Conservation (phyloP, 2,329 filamentous ascomycete genomes). For the Botrytis medusae region DNA sequence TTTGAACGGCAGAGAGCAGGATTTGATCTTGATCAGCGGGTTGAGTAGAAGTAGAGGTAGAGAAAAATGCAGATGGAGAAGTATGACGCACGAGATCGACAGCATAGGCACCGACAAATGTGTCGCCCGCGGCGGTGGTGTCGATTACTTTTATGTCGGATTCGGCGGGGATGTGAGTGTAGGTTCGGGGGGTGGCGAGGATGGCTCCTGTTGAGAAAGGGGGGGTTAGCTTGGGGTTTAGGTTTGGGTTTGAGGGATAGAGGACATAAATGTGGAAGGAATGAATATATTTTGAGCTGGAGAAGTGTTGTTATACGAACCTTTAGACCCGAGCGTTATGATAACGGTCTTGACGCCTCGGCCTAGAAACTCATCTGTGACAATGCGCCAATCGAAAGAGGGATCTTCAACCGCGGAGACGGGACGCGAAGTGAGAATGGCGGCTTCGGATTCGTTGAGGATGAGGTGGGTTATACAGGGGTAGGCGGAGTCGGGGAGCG, state of each 20-base stretch:
- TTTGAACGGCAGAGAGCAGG: conserved; percentile 49
- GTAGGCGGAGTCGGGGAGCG: conserved; percentile 66
- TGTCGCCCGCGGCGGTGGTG: conserved; percentile 92
- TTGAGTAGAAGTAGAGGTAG: too few species aligned
- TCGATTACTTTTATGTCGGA: conserved; percentile 76
- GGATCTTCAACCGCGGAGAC: conserved; percentile 47
- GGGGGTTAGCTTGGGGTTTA: background rate
- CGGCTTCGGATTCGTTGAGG: conserved; percentile 88
- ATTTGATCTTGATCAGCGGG: background rate
- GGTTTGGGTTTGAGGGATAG: background rate
- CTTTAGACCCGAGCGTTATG: conserved; percentile 79
- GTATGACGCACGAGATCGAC: conserved; percentile 61
- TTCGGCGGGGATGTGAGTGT: conserved; percentile 60
- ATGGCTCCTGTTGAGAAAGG: conserved; percentile 53
- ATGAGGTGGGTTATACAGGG: conserved; percentile 72
- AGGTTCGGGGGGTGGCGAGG: conserved; percentile 50
- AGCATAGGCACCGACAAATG: conserved; percentile 87
- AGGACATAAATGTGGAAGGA: too few species aligned
- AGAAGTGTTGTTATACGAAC: conserved; percentile 40
- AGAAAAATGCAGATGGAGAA: background rate
- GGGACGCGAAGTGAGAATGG: conserved; percentile 60
- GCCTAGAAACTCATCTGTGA: conserved; percentile 61
- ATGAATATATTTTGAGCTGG: background rate
- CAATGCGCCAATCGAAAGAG: conserved; percentile 44
- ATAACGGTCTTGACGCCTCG: conserved; percentile 75